Conservation (phyloP, 2,329 filamentous ascomycete species). For the Penicillium hesseltinei region DNA sequence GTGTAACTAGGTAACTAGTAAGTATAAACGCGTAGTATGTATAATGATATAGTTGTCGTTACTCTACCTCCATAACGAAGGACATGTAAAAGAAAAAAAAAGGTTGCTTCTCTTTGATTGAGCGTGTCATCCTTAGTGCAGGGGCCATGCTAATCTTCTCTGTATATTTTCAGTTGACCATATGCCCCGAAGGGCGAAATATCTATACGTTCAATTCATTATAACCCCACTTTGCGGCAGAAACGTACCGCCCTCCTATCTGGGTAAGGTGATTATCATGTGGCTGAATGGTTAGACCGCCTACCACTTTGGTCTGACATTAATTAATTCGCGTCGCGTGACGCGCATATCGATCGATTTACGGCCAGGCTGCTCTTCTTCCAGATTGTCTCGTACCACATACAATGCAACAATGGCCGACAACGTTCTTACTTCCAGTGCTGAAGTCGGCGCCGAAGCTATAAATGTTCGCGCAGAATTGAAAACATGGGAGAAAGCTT, state of each 20-base stretch:
- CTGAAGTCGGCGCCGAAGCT: constrained; percentile 29
- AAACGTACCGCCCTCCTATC: background rate
- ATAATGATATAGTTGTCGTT: too few species aligned
- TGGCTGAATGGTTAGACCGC: background rate
- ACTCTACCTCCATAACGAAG: too few species aligned
- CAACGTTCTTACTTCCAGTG: constrained; percentile 20
- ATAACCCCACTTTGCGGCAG: background rate
- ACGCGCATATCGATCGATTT: constrained; percentile 8
- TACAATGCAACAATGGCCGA: constrained; percentile 31
- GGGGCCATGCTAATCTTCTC: constrained; percentile 82
- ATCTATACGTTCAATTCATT: background rate
- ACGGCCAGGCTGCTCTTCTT: constrained; percentile 4
- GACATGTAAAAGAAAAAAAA: constrained; percentile 54
- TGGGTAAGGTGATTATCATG: fast-evolving
- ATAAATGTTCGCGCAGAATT: constrained; percentile 42
- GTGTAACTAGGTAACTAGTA: too few species aligned
- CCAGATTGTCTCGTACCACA: background rate
- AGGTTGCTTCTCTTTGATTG: constrained; percentile 74
- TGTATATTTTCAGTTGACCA: constrained; percentile 56
- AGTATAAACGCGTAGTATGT: too few species aligned
- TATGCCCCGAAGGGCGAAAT: constrained; percentile 38
- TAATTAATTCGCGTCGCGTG: constrained; percentile 31
- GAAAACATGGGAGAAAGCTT: constrained; percentile 50
- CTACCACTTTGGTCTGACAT: constrained; percentile 4
- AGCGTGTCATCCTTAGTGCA: constrained; percentile 94